These are phyloP conservation scores for Colletotrichum theobromicola DNA, from an alignment of 2,329 filamentous ascomycete genomes.

Conservation along the genomic window DNA sequence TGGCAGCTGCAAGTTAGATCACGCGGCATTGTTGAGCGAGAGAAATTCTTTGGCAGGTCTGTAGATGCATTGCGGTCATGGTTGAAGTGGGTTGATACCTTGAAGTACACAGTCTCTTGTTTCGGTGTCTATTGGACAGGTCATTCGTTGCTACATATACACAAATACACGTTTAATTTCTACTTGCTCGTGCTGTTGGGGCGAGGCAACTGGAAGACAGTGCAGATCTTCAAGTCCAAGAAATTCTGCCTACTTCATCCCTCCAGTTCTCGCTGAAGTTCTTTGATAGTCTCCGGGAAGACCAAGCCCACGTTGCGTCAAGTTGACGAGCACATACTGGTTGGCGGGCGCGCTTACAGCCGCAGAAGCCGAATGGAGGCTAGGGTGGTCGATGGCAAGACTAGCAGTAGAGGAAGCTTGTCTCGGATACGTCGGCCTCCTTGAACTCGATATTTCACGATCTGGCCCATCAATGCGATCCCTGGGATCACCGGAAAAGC, in stretches of 20 bases:
- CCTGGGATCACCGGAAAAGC: neutral
- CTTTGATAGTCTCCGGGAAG: too few species aligned
- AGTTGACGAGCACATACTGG: neutral
- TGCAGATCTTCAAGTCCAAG: neutral
- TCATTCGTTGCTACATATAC: neutral
- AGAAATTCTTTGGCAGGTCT: conserved; percentile 9
- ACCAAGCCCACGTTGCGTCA: neutral
- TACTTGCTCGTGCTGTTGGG: neutral
- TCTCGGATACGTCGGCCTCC: neutral
- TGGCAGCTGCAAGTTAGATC: conserved; percentile 59
- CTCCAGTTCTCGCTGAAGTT: too few species aligned
- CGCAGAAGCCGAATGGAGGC: neutral
- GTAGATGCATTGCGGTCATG: neutral
- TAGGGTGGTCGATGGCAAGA: neutral
- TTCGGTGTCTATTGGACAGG: neutral
- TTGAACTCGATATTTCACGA: neutral
- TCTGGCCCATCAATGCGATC: neutral
- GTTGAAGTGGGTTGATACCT: neutral
- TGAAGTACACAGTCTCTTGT: conserved; percentile 3
- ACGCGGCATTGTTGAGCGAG: conserved; percentile 29
- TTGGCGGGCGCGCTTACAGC: neutral
- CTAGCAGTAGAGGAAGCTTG: neutral
- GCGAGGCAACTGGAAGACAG: neutral
- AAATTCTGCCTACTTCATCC: neutral
- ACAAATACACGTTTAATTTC: neutral